Base-by-base conservation (phyloP, 352 stramenopile genomes). In the Phytophthora pisi region DNA sequence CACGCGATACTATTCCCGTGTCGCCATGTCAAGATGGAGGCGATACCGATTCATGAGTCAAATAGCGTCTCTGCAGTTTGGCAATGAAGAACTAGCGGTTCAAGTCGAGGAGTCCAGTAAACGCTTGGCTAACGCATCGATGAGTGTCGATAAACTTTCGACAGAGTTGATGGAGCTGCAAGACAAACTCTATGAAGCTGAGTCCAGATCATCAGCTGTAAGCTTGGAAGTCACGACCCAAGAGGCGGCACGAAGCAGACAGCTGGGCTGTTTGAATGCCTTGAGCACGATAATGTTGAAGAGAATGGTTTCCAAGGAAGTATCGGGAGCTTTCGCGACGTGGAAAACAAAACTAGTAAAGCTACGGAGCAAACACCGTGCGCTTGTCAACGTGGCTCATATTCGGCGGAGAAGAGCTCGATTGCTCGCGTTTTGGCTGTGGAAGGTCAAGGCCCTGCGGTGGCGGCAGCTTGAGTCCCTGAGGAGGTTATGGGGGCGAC, bases 21-120 rank as follows among this genome's bases (percentile, higher is more conserved):
- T 57, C 34, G 68, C 51, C 1, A 9, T 82, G 36, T 66, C 72
- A 45, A 65, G 50, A 36, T 82, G 75, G 75, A 77, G 23, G 9
- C 30, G 30, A 51, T 67, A 64, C 46, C 42, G 24, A n/a, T 69
- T 69, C 26, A 31, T 70, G 30, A 59, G 13, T 18, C 47, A 72
- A 11, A 72, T 72, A 23, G 4, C 20, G 18, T 26, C 9, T 0
- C 34, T 73, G 9, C 40, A 74, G 23, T 51, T 10, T 11, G 42
- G 31, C 6, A 72, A 76, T 15, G 24, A 46, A 23, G 3, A 16
- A 2, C 16, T 76, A 24, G 26, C n/a, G 5, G 20, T 15, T 7
- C 63, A 75, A 65, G 18, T 72, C 11, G 51, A 59, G 0, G 53
- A 72, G 11, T 65, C 57, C 13, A 65, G 18, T 5, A 47, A 34